Evolutionary conservation across 495 filamentous ascomycete species (phyloP), one percentile per base, ranked within the genome.

Genomic region (Tuber calosporum): DNA sequence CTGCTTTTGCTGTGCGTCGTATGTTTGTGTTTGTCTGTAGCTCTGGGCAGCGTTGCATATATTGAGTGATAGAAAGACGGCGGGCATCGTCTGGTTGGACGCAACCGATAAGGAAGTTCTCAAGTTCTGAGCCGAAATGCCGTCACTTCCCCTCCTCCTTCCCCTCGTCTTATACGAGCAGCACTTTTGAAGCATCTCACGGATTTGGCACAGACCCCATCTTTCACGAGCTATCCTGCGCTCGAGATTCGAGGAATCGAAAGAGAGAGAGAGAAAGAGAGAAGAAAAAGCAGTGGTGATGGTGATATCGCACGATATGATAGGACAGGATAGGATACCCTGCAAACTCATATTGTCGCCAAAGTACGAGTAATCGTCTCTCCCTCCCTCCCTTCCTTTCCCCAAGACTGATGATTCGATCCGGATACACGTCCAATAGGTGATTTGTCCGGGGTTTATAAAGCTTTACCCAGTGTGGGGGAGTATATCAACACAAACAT

Each of bases 1-100:
- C 53, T 34, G 53, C 34, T 15, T 34, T 17, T 34, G 11, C 5
- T 17, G 53, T 5, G 53, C 53, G 17, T 30, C 11, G 53, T 62
- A 30, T 34, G 26, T 34, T 62, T 62, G 53, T 34, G 53, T 30
- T 58, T 58, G 53, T 26, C 20, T 69, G 62, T 75, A 77, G 77
- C 71, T 80, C 41, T 80, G 78, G 78, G 73, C 77, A 26, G 77
- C 77, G 41, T 67, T 80, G 42, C 77, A 80, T 58, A 71, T 80
- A 36, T 71, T 80, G 73, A 79, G 77, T 34, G 74, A 75, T 17
- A 76, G 73, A 58, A 79, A 71, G 41, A 66, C 71, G 13, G 53
- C 38, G 45, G 69, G 75, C 34, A 58, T 72, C 36, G 71, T 45
- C 69, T 80, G 78, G 78, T 42, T 79, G n/a, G 78, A 80, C 71